Percentiles rank a stretch among this genome's conserved stretches.
Conservation (phyloP, 75 land plant species). For the Cunninghamia lanceolata region DNA sequence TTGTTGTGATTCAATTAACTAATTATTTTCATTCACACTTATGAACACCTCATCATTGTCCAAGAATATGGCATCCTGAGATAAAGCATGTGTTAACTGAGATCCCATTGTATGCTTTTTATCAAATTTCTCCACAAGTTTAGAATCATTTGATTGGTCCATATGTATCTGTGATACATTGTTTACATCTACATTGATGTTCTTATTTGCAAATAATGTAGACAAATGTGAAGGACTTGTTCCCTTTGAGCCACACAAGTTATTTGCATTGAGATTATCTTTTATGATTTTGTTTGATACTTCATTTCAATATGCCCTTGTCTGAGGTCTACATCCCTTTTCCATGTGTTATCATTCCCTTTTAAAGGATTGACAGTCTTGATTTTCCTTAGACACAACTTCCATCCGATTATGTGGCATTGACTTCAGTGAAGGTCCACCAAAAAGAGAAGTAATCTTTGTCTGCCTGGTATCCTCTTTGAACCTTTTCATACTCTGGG, state of each 20-base stretch:
- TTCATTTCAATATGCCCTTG: not conserved
- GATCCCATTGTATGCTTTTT: not conserved
- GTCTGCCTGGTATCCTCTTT: conserved; percentile 28
- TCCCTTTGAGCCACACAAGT: not conserved
- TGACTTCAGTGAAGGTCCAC: not conserved
- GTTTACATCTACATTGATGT: not conserved
- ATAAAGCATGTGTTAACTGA: not conserved
- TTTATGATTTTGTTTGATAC: not conserved
- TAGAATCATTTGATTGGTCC: not conserved
- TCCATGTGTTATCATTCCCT: not conserved
- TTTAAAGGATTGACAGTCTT: not conserved
- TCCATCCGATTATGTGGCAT: not conserved
- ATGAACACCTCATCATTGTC: not conserved
- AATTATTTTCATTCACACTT: not conserved
- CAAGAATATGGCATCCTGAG: not conserved
- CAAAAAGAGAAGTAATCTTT: conserved; percentile 30
- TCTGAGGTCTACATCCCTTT: not conserved
- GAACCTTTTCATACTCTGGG: conserved; percentile 35
- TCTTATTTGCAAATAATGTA: not conserved
- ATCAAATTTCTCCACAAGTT: not conserved
- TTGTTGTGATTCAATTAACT: not conserved
- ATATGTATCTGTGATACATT: not conserved
- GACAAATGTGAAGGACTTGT: not conserved
- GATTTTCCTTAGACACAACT: not conserved
- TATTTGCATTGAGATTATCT: not conserved